Base-by-base conservation (phyloP, 345 rosid species). In the Aegle marmelos region DNA sequence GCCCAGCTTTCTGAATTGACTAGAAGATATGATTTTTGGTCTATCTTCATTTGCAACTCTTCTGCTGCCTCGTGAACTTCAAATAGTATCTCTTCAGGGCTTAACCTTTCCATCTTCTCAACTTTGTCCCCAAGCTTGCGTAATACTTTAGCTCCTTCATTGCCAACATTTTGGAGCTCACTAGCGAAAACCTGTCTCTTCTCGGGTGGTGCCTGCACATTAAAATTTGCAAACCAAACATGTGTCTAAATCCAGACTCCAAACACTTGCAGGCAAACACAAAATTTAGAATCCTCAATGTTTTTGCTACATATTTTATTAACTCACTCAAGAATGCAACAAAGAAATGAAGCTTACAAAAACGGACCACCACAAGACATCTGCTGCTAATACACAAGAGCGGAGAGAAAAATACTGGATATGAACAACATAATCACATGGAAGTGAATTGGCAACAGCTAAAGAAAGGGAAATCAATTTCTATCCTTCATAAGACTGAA, bases 1-100 rank as follows among this genome's bases (percentile, higher is more conserved):
- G 86, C 89, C 97, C 97, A 90, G 83, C 90, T 90, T 79, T 90
- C 94, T 14, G 88, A 85, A 82, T 94, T 94, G 33, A 93, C 91
- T 28, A 94, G 83, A 78, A 94, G 88, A 83, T 82, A 90, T 0
- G 94, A 93, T 31, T 86, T 90, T 2, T 76, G 64, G 59, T 94
- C 97, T 71, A 94, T 89, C 79, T 91, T 92, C 88, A 79, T 77
- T 74, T 94, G 98, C 31, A 94, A 79, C 67, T 81, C 86, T 82
- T 91, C 97, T 7, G 93, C 97, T 67, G 98, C 97, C 28, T 84
- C 81, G 13, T 88, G 97, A 17, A 93, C 91, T 56, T 88, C 88
- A 0, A 75, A 78, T 14, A 94, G 90, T 34, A 90, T 36, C 76
- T 90, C 91, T 73, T 61, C 87, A 24, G 89, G 57, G 81, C 77